A percentile compares a stretch with the other conserved stretches of the same genome.
These are phyloP conservation scores for Setaria italica DNA, from an alignment of 202 grass and related monocot species.

Conservation along the genomic window DNA sequence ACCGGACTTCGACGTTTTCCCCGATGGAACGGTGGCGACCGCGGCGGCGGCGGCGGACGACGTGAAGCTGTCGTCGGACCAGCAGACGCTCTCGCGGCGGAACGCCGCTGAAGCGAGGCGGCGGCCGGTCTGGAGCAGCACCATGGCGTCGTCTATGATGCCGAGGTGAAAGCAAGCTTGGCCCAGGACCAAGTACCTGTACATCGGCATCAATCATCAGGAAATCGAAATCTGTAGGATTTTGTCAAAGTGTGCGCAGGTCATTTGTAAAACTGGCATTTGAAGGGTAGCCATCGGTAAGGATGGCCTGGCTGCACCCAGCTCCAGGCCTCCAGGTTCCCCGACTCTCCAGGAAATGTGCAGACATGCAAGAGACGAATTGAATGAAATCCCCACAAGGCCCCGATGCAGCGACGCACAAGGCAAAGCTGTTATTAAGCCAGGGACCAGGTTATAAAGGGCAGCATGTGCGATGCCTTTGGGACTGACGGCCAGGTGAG, in stretches of 20 bases:
- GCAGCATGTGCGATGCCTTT: too few relatives aligned
- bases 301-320: too few relatives aligned
- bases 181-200: conserved; percentile 86
- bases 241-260: background rate
- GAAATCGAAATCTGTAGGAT: background rate
- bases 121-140: conserved; percentile 85
- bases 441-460: too few relatives aligned
- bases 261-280: too few relatives aligned
- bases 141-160: conserved; percentile 92
- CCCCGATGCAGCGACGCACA: too few relatives aligned
- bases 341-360: too few relatives aligned
- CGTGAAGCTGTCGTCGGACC: conserved; percentile 93
- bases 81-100: conserved; percentile 84
- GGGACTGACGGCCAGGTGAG: too few relatives aligned
- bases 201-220: background rate
- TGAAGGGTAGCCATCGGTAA: too few relatives aligned
- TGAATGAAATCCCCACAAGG: too few relatives aligned
- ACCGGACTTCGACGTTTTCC: conserved; percentile 35
- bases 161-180: conserved; percentile 91
- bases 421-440: too few relatives aligned
- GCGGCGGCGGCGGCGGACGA: conserved; percentile 37
- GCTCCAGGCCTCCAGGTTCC: too few relatives aligned
- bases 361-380: too few relatives aligned
- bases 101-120: conserved; percentile 87
- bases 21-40: background rate